Percentiles rank a stretch among this genome's conserved stretches.
Evolutionary conservation across 352 stramenopile genomes (phyloP).

Genomic region (Globisporangium nagaii): DNA sequence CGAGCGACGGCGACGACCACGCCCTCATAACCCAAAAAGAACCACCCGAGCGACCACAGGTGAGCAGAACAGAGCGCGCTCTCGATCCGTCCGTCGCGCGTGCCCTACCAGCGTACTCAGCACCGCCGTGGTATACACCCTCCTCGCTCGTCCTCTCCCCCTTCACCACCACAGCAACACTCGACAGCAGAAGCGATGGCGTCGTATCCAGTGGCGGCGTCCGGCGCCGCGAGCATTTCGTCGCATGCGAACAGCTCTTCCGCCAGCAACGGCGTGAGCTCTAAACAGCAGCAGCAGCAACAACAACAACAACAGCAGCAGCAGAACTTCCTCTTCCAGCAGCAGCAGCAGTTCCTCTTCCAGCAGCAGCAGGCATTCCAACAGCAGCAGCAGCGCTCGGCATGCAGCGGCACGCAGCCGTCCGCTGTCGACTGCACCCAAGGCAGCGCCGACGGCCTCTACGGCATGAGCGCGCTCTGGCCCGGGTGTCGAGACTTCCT

Average conservation of each 20-base stretch:
- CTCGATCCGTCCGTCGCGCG: too few species aligned
- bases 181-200: constrained; percentile 11
- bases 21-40: too few species aligned
- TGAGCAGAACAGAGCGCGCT: too few species aligned
- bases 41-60: too few species aligned
- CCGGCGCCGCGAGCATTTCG: constrained; percentile 3
- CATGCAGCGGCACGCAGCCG: not conserved
- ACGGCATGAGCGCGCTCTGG: constrained; percentile 70
- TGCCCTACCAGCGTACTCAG: too few species aligned
- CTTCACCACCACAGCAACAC: not conserved
- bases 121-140: too few species aligned
- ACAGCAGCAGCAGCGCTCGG: constrained; percentile 5
- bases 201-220: constrained; percentile 16
- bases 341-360: constrained; percentile 9
- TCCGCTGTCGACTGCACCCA: not conserved
- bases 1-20: too few species aligned
- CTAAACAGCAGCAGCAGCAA: constrained; percentile 14
- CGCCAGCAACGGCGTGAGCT: not conserved
- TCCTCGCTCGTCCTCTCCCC: not conserved
- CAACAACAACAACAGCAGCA: constrained; percentile 11
- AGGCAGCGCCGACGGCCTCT: constrained; percentile 3
- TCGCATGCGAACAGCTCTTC: constrained; percentile 9
- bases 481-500: constrained; percentile 54
- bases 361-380: constrained; percentile 9
- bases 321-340: not conserved